Evolutionary conservation across 768 basidiomycete genomes (phyloP), one percentile per base, ranked within the genome.

Genomic region (Podaxis carcinomalis): DNA sequence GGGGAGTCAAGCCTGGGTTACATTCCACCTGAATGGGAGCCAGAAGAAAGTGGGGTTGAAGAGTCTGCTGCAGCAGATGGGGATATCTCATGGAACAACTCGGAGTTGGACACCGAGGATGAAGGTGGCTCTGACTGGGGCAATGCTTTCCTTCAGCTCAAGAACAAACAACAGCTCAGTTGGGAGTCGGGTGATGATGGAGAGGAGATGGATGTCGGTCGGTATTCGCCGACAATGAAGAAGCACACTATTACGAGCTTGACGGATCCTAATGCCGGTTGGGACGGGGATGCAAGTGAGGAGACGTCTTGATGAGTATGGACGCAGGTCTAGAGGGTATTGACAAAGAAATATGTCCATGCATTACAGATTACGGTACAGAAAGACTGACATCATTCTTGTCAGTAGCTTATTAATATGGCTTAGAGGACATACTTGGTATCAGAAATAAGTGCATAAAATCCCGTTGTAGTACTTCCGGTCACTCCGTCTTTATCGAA

Each of bases 281-380:
- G 79, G 80, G 79, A 80, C 56, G 78, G 77, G 11, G 78, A 81
- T 60, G 74, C 77, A 57, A 80, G 78, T 57, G 75, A 74, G 42
- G 68, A 75, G 54, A 76, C 70, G 32, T 62, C 53, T 19, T 58
- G 35, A 58, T 4, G 32, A 10, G 19, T n/a, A 40, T 50, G 9
- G 55, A 27, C 32, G 6, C 32, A 9, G 32, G 7, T 32, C 7
- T 9, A 7, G 13, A 39, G 47, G 21, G 37, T 52, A 40, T 44
- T 42, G 57, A 56, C 53, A 42, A 36, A 51, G 9, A 51, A 63
- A 66, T 44, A 55, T 65, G 69, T 68, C 66, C 66, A 62, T 62
- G 63, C 42, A 72, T 68, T 72, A 68, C 63, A 62, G 68, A 67
- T 68, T 69, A 62, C 66, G 61, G 32, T 70, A 65, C 66, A 71